phyloP scores from a whole-genome alignment of 768 basidiomycete species.

The Boletus reticuloceps region DNA sequence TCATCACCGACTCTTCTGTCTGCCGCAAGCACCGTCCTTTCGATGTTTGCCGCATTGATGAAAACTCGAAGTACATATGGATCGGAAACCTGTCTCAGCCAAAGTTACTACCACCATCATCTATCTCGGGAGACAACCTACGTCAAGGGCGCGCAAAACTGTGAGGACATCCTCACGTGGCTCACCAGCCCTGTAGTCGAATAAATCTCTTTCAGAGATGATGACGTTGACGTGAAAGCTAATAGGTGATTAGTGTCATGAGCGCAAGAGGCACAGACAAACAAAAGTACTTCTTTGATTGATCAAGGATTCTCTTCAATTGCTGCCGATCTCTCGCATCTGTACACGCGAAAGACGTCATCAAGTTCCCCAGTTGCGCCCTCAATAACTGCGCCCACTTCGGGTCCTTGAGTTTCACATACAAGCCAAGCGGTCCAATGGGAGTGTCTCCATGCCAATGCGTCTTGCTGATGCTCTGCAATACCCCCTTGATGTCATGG shows the following conservation, averaged over 20 bases:
- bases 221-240: constrained; percentile 55
- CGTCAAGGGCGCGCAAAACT: constrained; percentile 78
- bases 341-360: constrained; percentile 76
- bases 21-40: constrained; percentile 62
- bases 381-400: constrained; percentile 68
- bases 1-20: constrained; percentile 65
- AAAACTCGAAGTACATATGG: constrained; percentile 75
- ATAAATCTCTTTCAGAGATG: constrained; percentile 69
- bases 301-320: constrained; percentile 56
- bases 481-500: constrained; percentile 52
- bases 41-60: constrained; percentile 73
- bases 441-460: constrained; percentile 67
- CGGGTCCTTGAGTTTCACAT: constrained; percentile 70
- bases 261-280: constrained; percentile 5
- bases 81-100: constrained; percentile 59
- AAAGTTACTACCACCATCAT: not conserved
- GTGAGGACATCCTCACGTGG: constrained; percentile 62
- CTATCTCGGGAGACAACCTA: constrained; percentile 30
- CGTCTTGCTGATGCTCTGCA: constrained; percentile 48
- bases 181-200: constrained; percentile 78
- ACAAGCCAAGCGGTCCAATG: constrained; percentile 76
- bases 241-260: constrained; percentile 9
- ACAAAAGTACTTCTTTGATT: constrained; percentile 59
- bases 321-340: constrained; percentile 58
- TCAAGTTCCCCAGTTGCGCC: constrained; percentile 49